These are phyloP conservation scores for Fusarium sp. DNA, from an alignment of 2,329 filamentous ascomycete species.

Conservation along the genomic window DNA sequence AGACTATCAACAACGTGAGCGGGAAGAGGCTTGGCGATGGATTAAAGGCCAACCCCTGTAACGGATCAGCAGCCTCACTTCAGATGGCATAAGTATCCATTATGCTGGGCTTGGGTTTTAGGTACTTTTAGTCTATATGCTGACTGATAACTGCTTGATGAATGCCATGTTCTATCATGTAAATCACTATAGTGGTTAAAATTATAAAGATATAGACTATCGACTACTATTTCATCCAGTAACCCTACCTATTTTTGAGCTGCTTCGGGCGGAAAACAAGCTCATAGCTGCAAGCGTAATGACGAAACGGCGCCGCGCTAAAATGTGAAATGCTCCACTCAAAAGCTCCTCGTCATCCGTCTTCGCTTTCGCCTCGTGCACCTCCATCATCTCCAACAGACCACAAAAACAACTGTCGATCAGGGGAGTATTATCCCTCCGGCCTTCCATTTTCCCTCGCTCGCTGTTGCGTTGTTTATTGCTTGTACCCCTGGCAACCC, in stretches of 20 bases:
- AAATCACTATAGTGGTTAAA: too few species aligned
- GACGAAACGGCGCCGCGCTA: conserved; percentile 36
- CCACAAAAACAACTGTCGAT: conserved; percentile 24
- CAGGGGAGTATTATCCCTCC: conserved; percentile 9
- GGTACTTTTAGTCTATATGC: background rate
- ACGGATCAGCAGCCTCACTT: conserved; percentile 23
- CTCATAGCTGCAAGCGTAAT: conserved; percentile 36
- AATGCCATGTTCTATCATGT: too few species aligned
- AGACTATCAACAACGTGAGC: conserved; percentile 16
- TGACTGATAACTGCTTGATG: too few species aligned
- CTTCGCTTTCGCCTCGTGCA: conserved; percentile 27
- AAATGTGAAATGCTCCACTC: conserved; percentile 29
- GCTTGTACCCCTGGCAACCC: background rate
- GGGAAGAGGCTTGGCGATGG: conserved; percentile 30
- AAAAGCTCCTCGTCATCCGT: conserved; percentile 38
- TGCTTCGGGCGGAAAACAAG: conserved; percentile 30
- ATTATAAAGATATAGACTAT: too few species aligned
- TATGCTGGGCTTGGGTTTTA: background rate
- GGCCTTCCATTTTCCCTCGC: conserved; percentile 1
- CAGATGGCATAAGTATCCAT: background rate
- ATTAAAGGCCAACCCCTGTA: conserved; percentile 32
- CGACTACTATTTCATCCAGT: too few species aligned
- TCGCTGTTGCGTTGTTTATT: background rate
- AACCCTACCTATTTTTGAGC: conserved; percentile 4
- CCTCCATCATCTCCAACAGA: conserved; percentile 31